Evolutionary conservation across 2,329 filamentous ascomycete genomes (phyloP).

Genomic region (Epichloe bromicola): DNA sequence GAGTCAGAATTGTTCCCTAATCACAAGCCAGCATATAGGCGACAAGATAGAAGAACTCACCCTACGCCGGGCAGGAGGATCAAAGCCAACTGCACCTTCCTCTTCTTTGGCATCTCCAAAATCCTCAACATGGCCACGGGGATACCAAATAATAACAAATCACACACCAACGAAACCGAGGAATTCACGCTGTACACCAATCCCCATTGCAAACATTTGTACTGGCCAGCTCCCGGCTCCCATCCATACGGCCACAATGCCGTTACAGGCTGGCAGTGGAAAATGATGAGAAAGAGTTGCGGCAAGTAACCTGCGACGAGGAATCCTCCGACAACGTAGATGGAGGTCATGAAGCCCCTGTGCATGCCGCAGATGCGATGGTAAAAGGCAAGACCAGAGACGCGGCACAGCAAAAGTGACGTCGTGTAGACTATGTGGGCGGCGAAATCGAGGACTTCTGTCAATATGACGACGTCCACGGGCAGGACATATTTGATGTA

Average conservation of each 20-base stretch:
- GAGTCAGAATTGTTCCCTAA: background rate
- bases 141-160: slow-evolving; percentile 36
- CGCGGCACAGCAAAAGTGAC: slow-evolving; percentile 33
- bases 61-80: slow-evolving; percentile 36
- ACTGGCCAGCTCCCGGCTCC: slow-evolving; percentile 26
- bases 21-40: background rate
- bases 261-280: slow-evolving; percentile 38
- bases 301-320: slow-evolving; percentile 31
- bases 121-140: slow-evolving; percentile 33
- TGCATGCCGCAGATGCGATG: slow-evolving; percentile 29
- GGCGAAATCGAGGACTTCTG: slow-evolving; percentile 34
- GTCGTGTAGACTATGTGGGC: slow-evolving; percentile 40
- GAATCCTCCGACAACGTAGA: slow-evolving; percentile 22
- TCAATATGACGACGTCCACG: slow-evolving; percentile 24
- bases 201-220: slow-evolving; percentile 35
- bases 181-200: slow-evolving; percentile 39
- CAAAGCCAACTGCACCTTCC: slow-evolving; percentile 33
- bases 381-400: slow-evolving; percentile 40
- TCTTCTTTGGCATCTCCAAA: slow-evolving; percentile 28
- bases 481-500: slow-evolving; percentile 34
- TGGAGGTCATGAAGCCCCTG: slow-evolving; percentile 20
- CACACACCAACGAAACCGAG: slow-evolving; percentile 33
- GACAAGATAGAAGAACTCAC: slow-evolving; percentile 18
- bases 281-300: slow-evolving; percentile 35
- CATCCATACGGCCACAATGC: slow-evolving; percentile 38